Evolutionary conservation across 192 early-diverging fungal species (phyloP).

Genomic region (Linnemannia schmuckeri): DNA sequence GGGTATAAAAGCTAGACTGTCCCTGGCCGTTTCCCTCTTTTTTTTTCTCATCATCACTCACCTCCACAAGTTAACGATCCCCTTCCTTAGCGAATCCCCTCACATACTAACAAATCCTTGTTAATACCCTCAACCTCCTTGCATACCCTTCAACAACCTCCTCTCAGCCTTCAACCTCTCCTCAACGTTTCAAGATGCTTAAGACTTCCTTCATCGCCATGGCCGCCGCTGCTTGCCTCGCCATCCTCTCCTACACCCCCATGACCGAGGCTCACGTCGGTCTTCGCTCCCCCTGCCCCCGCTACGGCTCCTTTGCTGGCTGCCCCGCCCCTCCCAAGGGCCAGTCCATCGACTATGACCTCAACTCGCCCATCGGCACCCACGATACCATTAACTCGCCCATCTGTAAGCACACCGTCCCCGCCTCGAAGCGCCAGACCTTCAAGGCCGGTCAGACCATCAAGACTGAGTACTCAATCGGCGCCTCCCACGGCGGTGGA

Average conservation of each 20-base stretch:
- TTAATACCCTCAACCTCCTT: neutral
- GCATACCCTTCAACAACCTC: neutral
- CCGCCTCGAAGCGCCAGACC: constrained; percentile 51
- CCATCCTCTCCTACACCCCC: constrained; percentile 38
- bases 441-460: constrained; percentile 67
- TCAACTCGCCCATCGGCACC: constrained; percentile 61
- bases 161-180: neutral
- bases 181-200: constrained; percentile 18
- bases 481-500: constrained; percentile 73
- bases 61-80: constrained; percentile 7
- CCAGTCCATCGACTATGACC: constrained; percentile 59
- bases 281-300: constrained; percentile 59
- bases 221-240: constrained; percentile 20
- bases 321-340: constrained; percentile 63
- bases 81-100: neutral
- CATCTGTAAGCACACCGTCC: constrained; percentile 63
- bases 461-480: constrained; percentile 65
- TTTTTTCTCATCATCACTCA: constrained; percentile 11
- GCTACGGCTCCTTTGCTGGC: constrained; percentile 53
- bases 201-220: constrained; percentile 41
- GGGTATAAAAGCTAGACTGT: neutral
- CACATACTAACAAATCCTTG: constrained; percentile 1
- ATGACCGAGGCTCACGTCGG: constrained; percentile 58
- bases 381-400: constrained; percentile 31
- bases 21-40: neutral